phyloP scores from a whole-genome alignment of 148 eudicot species.

The Cornus kousa region DNA sequence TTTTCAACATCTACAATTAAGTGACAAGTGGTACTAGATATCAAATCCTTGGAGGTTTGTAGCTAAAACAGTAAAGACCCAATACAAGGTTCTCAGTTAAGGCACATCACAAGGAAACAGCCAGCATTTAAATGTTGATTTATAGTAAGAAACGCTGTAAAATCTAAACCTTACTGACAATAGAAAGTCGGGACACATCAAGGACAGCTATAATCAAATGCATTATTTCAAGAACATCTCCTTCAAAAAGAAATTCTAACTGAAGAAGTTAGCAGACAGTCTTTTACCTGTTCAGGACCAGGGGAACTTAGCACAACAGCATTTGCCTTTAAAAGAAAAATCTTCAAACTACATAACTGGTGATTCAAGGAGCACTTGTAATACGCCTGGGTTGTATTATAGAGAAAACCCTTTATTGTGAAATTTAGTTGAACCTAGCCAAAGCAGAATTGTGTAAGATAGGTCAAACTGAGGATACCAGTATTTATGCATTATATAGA shows the following conservation, averaged over 20 bases:
- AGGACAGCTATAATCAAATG: background rate
- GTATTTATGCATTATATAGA: background rate
- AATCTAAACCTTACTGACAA: background rate
- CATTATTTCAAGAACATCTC: background rate
- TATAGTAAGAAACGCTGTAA: background rate
- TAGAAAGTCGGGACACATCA: background rate
- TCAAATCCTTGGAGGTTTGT: background rate
- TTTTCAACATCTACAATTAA: background rate
- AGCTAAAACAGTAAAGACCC: background rate
- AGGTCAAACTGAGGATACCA: background rate
- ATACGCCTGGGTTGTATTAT: constrained; percentile 39
- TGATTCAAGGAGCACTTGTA: constrained; percentile 41
- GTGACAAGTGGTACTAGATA: background rate
- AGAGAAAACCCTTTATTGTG: constrained; percentile 39
- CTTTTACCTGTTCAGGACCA: constrained; percentile 37
- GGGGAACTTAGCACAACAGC: constrained; percentile 49
- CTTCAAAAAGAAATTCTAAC: background rate
- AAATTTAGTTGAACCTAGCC: constrained; percentile 51
- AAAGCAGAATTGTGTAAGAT: constrained; percentile 3
- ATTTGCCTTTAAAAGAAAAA: constrained; percentile 34
- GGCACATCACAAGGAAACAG: background rate
- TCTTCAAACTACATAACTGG: constrained; percentile 42
- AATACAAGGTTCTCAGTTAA: background rate
- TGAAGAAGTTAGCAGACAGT: constrained; percentile 4
- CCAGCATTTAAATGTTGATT: background rate